These are phyloP conservation scores for Candida insectorum DNA, from an alignment of 805 yeast species.

Conservation along the genomic window DNA sequence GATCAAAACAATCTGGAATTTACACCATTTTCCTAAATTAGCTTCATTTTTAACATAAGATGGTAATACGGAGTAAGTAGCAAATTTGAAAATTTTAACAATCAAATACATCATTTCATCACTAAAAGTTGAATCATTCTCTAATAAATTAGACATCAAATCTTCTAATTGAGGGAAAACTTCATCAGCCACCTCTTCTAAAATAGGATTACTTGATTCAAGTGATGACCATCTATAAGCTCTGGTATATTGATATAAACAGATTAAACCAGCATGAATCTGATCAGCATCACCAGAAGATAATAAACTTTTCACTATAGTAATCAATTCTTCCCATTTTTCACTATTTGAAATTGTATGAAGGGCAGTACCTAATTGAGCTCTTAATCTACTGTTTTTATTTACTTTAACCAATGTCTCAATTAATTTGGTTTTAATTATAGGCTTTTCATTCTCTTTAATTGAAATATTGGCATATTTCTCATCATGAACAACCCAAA, in stretches of 20 bases:
- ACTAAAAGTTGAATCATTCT: slow-evolving; percentile 14
- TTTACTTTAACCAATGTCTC: slow-evolving; percentile 39
- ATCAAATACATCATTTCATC: slow-evolving; percentile 40
- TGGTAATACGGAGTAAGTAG: slow-evolving; percentile 37
- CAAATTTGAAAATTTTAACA: slow-evolving; percentile 38
- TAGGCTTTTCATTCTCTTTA: slow-evolving; percentile 30
- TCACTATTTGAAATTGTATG: slow-evolving; percentile 51
- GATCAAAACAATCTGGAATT: slow-evolving; percentile 33
- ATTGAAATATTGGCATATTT: slow-evolving; percentile 18
- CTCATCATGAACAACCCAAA: slow-evolving; percentile 37
- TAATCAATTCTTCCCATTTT: slow-evolving; percentile 39
- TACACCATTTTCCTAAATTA: slow-evolving; percentile 41
- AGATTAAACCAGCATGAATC: slow-evolving; percentile 37
- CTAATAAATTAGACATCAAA: slow-evolving; percentile 26
- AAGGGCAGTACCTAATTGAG: slow-evolving; percentile 57
- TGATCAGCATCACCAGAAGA: slow-evolving; percentile 31
- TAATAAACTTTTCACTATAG: slow-evolving; percentile 37
- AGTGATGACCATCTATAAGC: slow-evolving; percentile 42
- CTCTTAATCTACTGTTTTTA: slow-evolving; percentile 37
- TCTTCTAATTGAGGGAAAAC: slow-evolving; percentile 36
- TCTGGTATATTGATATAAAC: slow-evolving; percentile 39
- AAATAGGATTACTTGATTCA: slow-evolving; percentile 44
- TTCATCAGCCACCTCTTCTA: slow-evolving; percentile 34
- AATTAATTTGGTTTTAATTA: slow-evolving; percentile 42
- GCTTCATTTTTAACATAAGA: slow-evolving; percentile 32